Base-by-base conservation (phyloP, 768 basidiomycete species). In the Pulveroboletus sp. region DNA sequence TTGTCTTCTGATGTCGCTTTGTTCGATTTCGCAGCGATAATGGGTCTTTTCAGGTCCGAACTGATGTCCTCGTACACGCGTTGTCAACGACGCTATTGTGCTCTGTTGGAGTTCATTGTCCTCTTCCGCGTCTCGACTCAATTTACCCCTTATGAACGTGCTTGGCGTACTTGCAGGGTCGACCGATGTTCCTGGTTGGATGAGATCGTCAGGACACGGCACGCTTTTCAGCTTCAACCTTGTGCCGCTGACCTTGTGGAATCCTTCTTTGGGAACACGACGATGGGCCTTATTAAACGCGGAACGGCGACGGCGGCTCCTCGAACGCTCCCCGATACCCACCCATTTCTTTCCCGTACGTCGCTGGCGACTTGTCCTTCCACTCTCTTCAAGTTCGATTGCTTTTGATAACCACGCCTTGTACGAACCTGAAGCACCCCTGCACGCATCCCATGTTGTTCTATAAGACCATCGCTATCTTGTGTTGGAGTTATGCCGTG, bases 361-460 rank as follows among this genome's bases (percentile, higher is more conserved):
- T 57, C 58, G 60, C 60, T 57, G 57, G 60, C 55, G 57, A 58
- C 57, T 24, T 47, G 10, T 41, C 21, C 21, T 21, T 21, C 21
- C 21, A 21, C 21, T 21, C 21, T 21, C 21, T 21, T 21, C 3
- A 21, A 21, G 21, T 3, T 21, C 21, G 21, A 21, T 21, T 21
- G 3, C 21, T 21, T 21, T 21, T 21, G 21, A 21, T 21, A 21
- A 21, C 21, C 21, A 21, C 42, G 30, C 30, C 7, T 9, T 12
- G 14, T 9, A 36, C 12, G 35, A 36, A 32, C 36, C 17, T 21
- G 18, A 4, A 30, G 40, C 6, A 36, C 18, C 33, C 3, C 17
- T 7, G 26, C 40, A 36, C 30, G 33, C 18, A 17, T 36, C 33
- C 33, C 31, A 64, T 63, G 63, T 32, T 61, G 24, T 49, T 60